Percentiles rank a stretch among this genome's conserved stretches.
phyloP scores from a whole-genome alignment of 2,329 filamentous ascomycete genomes.

The Immersiporthe knoxdaviesiana region DNA sequence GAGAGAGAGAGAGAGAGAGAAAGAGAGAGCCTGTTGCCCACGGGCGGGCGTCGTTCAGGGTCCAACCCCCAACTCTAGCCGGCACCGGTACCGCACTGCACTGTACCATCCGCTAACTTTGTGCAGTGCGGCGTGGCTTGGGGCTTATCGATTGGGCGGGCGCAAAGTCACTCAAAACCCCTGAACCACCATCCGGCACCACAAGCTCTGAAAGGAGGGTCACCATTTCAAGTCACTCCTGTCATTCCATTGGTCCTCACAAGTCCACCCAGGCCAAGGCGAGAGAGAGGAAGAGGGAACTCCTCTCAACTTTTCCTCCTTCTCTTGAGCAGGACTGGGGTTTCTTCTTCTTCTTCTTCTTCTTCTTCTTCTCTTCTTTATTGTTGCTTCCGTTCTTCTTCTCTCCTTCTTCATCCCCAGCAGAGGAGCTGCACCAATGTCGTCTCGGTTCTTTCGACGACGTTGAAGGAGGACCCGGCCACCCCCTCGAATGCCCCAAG shows the following conservation, averaged over 20 bases:
- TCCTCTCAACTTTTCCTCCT: background rate
- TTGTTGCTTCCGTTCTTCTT: too few species aligned
- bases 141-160: constrained; percentile 19
- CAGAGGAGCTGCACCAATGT: background rate
- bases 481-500: background rate
- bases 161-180: constrained; percentile 1
- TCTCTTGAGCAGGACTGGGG: background rate
- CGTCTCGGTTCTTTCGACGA: background rate
- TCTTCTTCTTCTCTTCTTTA: background rate
- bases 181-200: background rate
- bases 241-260: background rate
- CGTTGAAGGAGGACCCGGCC: background rate
- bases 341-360: background rate
- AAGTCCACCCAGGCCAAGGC: background rate
- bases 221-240: background rate
- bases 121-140: constrained; percentile 9
- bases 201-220: background rate
- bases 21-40: background rate
- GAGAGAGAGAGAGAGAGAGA: background rate
- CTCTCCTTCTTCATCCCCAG: background rate
- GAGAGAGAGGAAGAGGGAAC: background rate
- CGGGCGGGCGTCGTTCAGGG: constrained; percentile 6
- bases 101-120: background rate
- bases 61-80: background rate
- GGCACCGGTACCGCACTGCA: background rate